A percentile compares a stretch with the other conserved stretches of the same genome.
Conservation (phyloP, 1,139 yeast genomes). For the Scheffersomyces quercinus region DNA sequence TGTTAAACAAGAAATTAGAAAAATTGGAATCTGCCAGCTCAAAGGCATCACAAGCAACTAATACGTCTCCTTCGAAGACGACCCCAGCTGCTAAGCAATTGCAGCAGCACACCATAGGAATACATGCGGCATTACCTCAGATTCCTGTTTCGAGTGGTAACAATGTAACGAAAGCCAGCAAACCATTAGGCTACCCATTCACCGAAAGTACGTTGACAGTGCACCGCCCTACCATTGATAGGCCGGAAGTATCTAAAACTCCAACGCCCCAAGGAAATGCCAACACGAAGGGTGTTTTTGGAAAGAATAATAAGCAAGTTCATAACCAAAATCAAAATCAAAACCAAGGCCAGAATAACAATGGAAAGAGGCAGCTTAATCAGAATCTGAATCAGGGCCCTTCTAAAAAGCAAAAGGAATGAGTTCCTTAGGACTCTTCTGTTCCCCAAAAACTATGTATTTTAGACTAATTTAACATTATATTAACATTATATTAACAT, state of each 20-base stretch:
- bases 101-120: conserved; percentile 1
- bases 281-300: neutral
- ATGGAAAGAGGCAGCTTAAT: too few species aligned
- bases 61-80: conserved; percentile 2
- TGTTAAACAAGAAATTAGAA: conserved; percentile 46
- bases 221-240: conserved; percentile 27
- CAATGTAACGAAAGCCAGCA: neutral
- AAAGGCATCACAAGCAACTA: neutral
- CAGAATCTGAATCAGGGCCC: neutral
- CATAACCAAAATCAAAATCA: neutral
- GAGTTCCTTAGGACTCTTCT: neutral
- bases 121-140: neutral
- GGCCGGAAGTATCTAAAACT: conserved; percentile 5
- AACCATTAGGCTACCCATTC: conserved; percentile 23
- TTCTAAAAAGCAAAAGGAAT: neutral
- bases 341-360: neutral
- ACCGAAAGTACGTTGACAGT: conserved; percentile 36
- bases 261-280: neutral
- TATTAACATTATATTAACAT: too few species aligned
- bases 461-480: too few species aligned
- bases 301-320: neutral
- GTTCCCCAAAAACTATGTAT: too few species aligned
- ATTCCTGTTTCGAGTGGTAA: neutral
- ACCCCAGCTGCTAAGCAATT: neutral
- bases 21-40: conserved; percentile 22